These are phyloP conservation scores for Nemophila menziesii DNA, from an alignment of 257 asterid species.

Conservation along the genomic window DNA sequence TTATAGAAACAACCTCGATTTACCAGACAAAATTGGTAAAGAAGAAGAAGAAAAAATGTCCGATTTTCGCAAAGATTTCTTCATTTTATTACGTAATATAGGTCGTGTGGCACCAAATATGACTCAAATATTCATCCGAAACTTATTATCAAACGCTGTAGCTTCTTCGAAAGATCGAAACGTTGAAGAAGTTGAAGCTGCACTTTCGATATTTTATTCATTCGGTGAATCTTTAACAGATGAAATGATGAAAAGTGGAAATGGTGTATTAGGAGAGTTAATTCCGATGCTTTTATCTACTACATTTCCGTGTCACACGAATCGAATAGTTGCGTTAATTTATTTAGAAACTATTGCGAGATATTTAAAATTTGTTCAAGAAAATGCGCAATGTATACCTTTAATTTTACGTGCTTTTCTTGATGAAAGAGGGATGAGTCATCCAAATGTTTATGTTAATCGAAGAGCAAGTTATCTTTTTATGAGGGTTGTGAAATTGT, in stretches of 20 bases:
- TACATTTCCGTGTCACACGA: conserved; percentile 78
- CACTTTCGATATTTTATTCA: conserved; percentile 76
- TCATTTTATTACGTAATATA: no score
- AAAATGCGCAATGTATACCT: conserved; percentile 72
- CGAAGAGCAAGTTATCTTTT: conserved; percentile 91
- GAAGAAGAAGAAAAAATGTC: conserved; percentile 88
- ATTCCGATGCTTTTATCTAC: conserved; percentile 71
- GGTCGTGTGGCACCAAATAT: no score
- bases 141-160: conserved; percentile 52
- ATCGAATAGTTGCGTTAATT: conserved; percentile 74
- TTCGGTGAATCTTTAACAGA: conserved; percentile 74
- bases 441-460: conserved; percentile 64
- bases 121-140: conserved; percentile 63
- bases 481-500: conserved; percentile 84
- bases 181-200: conserved; percentile 86
- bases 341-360: conserved; percentile 78
- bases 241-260: conserved; percentile 50
- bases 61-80: conserved; percentile 77
- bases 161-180: conserved; percentile 51
- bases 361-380: conserved; percentile 63
- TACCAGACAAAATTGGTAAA: conserved; percentile 67
- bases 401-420: conserved; percentile 66
- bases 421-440: conserved; percentile 93
- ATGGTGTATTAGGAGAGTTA: conserved; percentile 59
- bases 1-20: conserved; percentile 53